Evolutionary conservation across 2,329 filamentous ascomycete genomes (phyloP), one percentile per base, ranked within the genome.

Genomic region (Penicillium sp.): DNA sequence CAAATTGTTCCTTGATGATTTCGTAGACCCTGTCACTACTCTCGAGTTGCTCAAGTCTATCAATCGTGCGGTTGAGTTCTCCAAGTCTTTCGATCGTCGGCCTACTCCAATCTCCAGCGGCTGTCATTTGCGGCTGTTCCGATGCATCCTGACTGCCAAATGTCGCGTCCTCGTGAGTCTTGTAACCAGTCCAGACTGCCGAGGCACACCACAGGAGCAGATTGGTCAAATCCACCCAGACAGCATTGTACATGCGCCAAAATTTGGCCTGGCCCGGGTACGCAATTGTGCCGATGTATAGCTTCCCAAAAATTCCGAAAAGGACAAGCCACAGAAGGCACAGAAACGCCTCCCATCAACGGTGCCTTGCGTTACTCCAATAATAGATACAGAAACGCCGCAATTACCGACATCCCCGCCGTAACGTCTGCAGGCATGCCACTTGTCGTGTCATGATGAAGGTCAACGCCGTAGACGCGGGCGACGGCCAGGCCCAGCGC

Each of bases 241-340:
- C 90, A 5, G 90, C 89, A 67, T 87, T 85, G 76, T 91, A 91
- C 91, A 96, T 96, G 57, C 89, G 82, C 62, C 70, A 58, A 90
- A 71, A 65, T 86, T 85, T 54, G 83, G n/a, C n/a, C n/a, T n/a
- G n/a, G n/a, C n/a, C n/a, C n/a, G n/a, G n/a, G n/a, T n/a, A n/a
- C n/a, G n/a, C n/a, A n/a, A n/a, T n/a, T n/a, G n/a, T n/a, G n/a
- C n/a, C 73, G 68, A 96, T 89, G 77, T 87, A 96, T 79, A 93
- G 83, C 65, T 81, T 85, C 54, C 86, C 91, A 69, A 96, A 96
- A 59, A 93, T 76, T 20, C 90, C 91, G 70, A 96, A 96, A 5
- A 94, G 79, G 1, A 86, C 83, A 58, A 91, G 84, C 87, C 89
- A 96, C 35, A 95, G 81, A 61, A 94, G 78, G 64, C 88, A 89